These are phyloP conservation scores for Erythrophleum ivorense DNA, from an alignment of 331 rosid species.

Conservation along the genomic window DNA sequence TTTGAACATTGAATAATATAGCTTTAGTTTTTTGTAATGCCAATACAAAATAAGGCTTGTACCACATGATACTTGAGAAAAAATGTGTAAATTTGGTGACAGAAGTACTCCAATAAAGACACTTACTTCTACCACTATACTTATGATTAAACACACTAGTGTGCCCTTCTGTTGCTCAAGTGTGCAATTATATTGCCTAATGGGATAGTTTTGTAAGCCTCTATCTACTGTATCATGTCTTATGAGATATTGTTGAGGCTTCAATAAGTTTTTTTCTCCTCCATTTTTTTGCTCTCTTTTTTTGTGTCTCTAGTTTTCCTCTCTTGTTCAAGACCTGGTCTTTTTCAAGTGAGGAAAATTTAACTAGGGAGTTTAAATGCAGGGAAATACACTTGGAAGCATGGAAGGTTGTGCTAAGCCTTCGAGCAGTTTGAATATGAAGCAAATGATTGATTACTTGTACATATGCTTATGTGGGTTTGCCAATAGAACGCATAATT, in stretches of 20 bases:
- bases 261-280: no score
- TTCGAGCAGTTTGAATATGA: no score
- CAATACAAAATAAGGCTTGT: neutral
- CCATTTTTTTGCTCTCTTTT: no score
- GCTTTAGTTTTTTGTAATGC: neutral
- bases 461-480: no score
- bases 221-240: neutral
- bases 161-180: neutral
- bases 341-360: no score
- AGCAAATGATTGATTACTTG: no score
- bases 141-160: neutral
- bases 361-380: no score
- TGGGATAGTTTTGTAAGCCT: slow-evolving; percentile 4
- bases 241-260: neutral
- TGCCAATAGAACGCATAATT: no score
- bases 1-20: neutral
- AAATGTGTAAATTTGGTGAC: neutral
- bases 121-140: neutral
- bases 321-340: no score
- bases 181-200: neutral
- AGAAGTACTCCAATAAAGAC: neutral
- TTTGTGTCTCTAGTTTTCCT: no score
- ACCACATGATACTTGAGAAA: neutral
- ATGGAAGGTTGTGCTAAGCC: no score
- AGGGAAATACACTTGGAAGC: no score